Evolutionary conservation across 495 filamentous ascomycete species (phyloP), one percentile per base, ranked within the genome.

Genomic region (Staphylotrichum tortipilum): DNA sequence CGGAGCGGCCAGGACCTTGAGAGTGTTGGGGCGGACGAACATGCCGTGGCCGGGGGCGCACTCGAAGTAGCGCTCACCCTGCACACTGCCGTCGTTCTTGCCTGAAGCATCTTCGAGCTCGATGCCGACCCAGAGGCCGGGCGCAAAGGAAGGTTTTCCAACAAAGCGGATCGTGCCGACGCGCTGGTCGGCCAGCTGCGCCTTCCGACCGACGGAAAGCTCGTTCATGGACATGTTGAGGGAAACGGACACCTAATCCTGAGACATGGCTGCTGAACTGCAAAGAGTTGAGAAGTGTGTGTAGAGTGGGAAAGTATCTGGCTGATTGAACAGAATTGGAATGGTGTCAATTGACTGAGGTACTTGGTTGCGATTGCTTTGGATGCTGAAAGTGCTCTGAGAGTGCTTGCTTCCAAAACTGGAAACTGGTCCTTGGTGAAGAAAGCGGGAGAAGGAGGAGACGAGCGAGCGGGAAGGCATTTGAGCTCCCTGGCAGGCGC

Each of bases 71-170:
- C 88, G 75, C 54, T 90, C 78, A 35, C 89, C 91, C 65, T 91
- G 79, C 33, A 97, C 86, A 24, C 84, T 80, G 55, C 92, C 92
- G 75, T 98, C 88, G 59, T 98, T 97, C 70, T 98, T 97, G 10
- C 92, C 92, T 10, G 74, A 77, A n/a, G 79, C 70, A 30, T 85
- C 84, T 34, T 86, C 82, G 50, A 98, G 78, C 74, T 95, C 90
- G 38, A 97, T 76, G 44, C 92, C 92, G 44, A 95, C 72, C 88
- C 91, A 98, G 23, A 87, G 83, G 46, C 89, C 94, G 3, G 65
- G 62, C 28, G 87, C 80, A 66, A 97, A 95, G 51, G 78, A 68
- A 22, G 90, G 86, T 37, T 75, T 71, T 53, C 92, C 92, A 52
- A 88, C 67, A 65, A 83, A 98, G 58, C 87, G 86, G 37, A 97